Conservation (phyloP, 2,329 filamentous ascomycete species). For the Seiridium cupressi region DNA sequence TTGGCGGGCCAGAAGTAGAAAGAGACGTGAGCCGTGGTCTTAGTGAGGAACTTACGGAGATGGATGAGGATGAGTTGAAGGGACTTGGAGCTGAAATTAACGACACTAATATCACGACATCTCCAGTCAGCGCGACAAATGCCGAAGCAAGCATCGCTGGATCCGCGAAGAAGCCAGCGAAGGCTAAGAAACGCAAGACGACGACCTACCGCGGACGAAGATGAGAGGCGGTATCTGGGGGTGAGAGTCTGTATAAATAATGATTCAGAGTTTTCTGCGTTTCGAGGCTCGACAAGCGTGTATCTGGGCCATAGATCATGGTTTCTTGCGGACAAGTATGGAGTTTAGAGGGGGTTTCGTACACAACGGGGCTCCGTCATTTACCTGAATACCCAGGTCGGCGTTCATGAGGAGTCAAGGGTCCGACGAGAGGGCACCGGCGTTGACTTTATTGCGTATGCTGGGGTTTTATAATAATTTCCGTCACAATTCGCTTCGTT, state of each 20-base stretch:
- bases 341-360: constrained; percentile 11
- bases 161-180: constrained; percentile 9
- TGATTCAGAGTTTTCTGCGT: not conserved
- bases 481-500: not conserved
- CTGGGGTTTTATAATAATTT: not conserved
- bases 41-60: constrained; percentile 86
- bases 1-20: constrained; percentile 72
- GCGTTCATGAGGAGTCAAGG: not conserved
- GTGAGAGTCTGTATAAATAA: constrained; percentile 2
- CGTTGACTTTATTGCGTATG: not conserved
- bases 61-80: constrained; percentile 86
- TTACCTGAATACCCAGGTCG: not conserved
- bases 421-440: not conserved
- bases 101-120: constrained; percentile 42
- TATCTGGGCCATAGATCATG: not conserved
- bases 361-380: constrained; percentile 11
- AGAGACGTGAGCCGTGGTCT: constrained; percentile 65
- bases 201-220: constrained; percentile 10
- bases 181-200: constrained; percentile 11
- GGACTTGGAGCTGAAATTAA: constrained; percentile 60
- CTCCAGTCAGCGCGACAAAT: constrained; percentile 15
- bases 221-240: not conserved
- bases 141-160: not conserved
- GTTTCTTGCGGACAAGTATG: not conserved
- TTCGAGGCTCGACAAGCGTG: not conserved